Base-by-base conservation (phyloP, 441 rosid genomes). In the Heliophila coronopifolia region DNA sequence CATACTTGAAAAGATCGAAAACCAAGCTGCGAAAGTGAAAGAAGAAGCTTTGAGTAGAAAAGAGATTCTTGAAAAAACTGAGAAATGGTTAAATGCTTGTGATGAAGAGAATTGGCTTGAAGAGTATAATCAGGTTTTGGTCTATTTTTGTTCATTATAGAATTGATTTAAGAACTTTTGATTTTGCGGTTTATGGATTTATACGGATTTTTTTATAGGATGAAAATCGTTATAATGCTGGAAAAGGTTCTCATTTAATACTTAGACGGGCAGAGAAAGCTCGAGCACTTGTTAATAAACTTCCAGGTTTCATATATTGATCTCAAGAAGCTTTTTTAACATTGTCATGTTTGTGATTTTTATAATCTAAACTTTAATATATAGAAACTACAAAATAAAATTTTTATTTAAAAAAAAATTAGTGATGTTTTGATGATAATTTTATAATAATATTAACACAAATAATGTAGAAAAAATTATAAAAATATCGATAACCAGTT, bases 261-360 rank as follows among this genome's bases (percentile, higher is more conserved):
- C 85, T 87, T 22, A 87, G 82, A 67, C 89, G 94, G 11, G 96
- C 96, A 30, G 96, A 84, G 77, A 87, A 82, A 71, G 96, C 96
- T 56, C 84, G 96, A 9, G 34, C 80, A 9, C 62, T 84, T 62
- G 86, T 82, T 48, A 84, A 62, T 63, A 87, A 87, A 66, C 78
- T 87, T 50, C 94, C 96, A 65, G 91, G 70, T 65, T 47, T 40
- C 44, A 44, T 18, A 20, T 30, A 30, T 48, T 35, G 26, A 34
- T 50, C 34, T 34, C 19, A 31, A 37, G 8, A 13, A 10, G 10
- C n/a, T n/a, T n/a, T 38, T 24, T 28, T 18, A 42, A 44, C 9
- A 15, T 13, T 33, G 31, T 40, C 7, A 53, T 47, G 3, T 38
- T 26, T 32, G 30, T 59, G 48, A 23, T 10, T 4, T 16, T 14